Conservation (phyloP, 1,139 yeast species). For the Blastobotrys petasosporus region DNA sequence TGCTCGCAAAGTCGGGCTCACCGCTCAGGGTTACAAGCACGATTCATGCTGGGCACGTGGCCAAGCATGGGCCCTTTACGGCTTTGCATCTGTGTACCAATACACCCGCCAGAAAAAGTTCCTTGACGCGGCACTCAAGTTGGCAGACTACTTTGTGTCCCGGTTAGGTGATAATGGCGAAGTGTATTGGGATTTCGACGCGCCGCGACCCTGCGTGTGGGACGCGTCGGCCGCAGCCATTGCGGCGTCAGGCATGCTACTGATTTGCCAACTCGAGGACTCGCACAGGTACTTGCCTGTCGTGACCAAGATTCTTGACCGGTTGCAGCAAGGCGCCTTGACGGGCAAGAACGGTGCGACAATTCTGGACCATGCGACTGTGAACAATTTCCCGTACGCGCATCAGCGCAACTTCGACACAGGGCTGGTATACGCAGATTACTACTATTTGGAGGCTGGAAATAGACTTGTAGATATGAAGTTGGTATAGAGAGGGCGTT, state of each 20-base stretch:
- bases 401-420: constrained; percentile 1
- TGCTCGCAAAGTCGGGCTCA: constrained; percentile 23
- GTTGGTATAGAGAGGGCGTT: background rate
- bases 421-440: constrained; percentile 18
- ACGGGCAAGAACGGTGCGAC: constrained; percentile 8
- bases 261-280: constrained; percentile 8
- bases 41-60: constrained; percentile 32
- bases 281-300: constrained; percentile 8
- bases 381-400: constrained; percentile 11
- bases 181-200: constrained; percentile 33
- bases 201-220: constrained; percentile 24
- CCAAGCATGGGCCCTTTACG: constrained; percentile 33
- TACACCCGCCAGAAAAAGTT: constrained; percentile 27
- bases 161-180: constrained; percentile 26
- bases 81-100: constrained; percentile 27
- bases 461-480: constrained; percentile 15
- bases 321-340: constrained; percentile 10
- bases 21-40: constrained; percentile 31
- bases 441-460: constrained; percentile 16
- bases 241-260: constrained; percentile 26
- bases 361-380: constrained; percentile 12
- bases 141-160: constrained; percentile 25
- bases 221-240: constrained; percentile 32
- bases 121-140: constrained; percentile 26
- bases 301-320: constrained; percentile 4